phyloP scores from a whole-genome alignment of 2,329 filamentous ascomycete species.

The Calonectria ilicicola region DNA sequence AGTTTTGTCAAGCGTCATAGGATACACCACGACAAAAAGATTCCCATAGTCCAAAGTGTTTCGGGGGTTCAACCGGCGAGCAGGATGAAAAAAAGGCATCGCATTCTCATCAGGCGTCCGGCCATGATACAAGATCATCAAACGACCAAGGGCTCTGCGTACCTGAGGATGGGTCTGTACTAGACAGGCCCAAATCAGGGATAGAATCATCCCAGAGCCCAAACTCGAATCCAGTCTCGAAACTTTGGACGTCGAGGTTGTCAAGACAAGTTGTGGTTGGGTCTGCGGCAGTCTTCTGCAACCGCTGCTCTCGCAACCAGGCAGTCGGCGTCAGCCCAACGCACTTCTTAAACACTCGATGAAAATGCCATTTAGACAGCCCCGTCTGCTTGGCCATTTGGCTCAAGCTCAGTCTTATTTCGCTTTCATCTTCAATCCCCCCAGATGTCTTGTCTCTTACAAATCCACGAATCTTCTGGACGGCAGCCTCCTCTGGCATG shows the following conservation, averaged over 20 bases:
- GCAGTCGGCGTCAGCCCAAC: slow-evolving; percentile 60
- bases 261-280: slow-evolving; percentile 24
- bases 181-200: slow-evolving; percentile 12
- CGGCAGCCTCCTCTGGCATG: slow-evolving; percentile 58
- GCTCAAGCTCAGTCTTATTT: slow-evolving; percentile 51
- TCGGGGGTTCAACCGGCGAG: background rate
- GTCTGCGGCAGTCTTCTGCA: slow-evolving; percentile 9
- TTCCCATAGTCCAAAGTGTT: background rate
- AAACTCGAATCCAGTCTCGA: slow-evolving; percentile 26
- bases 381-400: slow-evolving; percentile 63
- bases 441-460: slow-evolving; percentile 41
- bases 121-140: slow-evolving; percentile 39
- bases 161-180: slow-evolving; percentile 25
- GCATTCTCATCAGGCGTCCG: slow-evolving; percentile 11
- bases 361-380: slow-evolving; percentile 69
- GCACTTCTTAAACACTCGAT: slow-evolving; percentile 68
- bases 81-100: background rate
- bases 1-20: slow-evolving; percentile 20
- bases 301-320: slow-evolving; percentile 43
- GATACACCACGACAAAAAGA: background rate
- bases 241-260: slow-evolving; percentile 15
- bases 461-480: slow-evolving; percentile 53
- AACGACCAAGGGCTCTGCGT: slow-evolving; percentile 33
- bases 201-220: slow-evolving; percentile 33
- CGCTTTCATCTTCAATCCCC: slow-evolving; percentile 27